phyloP scores from a whole-genome alignment of 352 stramenopile species.

The Lagenidium sp. region DNA sequence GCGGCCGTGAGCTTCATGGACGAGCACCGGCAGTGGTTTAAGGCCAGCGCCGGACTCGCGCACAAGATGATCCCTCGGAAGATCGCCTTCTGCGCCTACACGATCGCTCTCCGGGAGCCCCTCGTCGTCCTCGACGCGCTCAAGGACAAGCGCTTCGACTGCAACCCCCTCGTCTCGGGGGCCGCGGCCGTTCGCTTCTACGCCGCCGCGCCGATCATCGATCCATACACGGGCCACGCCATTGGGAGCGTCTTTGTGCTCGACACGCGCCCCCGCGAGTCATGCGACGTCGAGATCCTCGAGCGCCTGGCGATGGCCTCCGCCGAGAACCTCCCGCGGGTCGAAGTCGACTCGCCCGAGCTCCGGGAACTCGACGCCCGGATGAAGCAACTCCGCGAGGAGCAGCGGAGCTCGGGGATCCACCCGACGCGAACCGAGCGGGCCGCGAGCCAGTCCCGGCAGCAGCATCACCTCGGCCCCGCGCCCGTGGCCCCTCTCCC shows the following conservation, averaged over 20 bases:
- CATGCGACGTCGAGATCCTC: constrained; percentile 58
- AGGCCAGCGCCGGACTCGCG: constrained; percentile 50
- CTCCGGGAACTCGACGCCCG: neutral
- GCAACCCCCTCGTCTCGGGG: constrained; percentile 86
- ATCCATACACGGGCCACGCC: constrained; percentile 40
- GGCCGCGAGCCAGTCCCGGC: neutral
- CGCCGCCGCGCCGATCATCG: constrained; percentile 69
- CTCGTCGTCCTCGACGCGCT: constrained; percentile 84
- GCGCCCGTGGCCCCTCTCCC: constrained; percentile 24
- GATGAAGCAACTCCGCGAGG: neutral
- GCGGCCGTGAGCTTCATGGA: constrained; percentile 77
- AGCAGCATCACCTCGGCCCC: constrained; percentile 5
- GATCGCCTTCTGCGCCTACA: constrained; percentile 75
- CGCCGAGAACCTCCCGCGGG: constrained; percentile 40
- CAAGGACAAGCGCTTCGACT: constrained; percentile 82
- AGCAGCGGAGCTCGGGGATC: neutral
- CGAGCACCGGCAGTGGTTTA: constrained; percentile 72
- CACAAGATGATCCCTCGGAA: constrained; percentile 76
- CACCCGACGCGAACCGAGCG: neutral
- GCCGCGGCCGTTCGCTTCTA: constrained; percentile 92
- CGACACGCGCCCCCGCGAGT: constrained; percentile 61
- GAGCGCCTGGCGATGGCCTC: constrained; percentile 51
- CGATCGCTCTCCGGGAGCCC: constrained; percentile 38
- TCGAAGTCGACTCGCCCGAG: constrained; percentile 7
- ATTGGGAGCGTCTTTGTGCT: constrained; percentile 79